Conservation (phyloP, 768 basidiomycete genomes). For the Agaricus blazei region DNA sequence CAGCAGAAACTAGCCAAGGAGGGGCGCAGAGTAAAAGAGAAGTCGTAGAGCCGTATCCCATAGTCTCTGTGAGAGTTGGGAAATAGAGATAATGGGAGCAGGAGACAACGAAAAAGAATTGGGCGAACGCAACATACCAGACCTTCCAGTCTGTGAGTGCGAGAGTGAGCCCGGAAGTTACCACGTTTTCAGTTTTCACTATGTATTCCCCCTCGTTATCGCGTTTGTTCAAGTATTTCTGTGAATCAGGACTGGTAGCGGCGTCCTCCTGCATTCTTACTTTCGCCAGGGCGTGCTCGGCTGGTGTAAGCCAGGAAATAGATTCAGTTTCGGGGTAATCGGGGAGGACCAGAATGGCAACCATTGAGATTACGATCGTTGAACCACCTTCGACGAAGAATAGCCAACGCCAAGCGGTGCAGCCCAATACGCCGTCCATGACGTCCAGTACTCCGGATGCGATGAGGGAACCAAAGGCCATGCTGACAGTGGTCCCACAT, state of each 20-base stretch:
- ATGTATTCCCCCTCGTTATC: not conserved
- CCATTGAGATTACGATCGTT: conserved; percentile 42
- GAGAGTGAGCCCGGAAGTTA: conserved; percentile 39
- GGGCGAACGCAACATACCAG: conserved; percentile 46
- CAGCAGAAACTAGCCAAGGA: conserved; percentile 62
- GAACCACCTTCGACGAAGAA: conserved; percentile 65
- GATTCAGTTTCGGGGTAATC: conserved; percentile 61
- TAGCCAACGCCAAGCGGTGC: conserved; percentile 75
- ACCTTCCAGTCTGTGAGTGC: conserved; percentile 71
- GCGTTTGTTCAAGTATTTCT: too few species aligned
- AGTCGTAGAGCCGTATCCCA: conserved; percentile 59
- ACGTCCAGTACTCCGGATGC: conserved; percentile 68
- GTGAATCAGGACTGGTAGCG: not conserved
- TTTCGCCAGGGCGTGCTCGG: conserved; percentile 54
- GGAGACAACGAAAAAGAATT: conserved; percentile 44
- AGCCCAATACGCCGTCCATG: conserved; percentile 67
- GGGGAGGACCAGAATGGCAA: conserved; percentile 62
- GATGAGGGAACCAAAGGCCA: conserved; percentile 77
- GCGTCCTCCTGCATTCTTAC: conserved; percentile 59
- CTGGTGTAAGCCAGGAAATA: conserved; percentile 47
- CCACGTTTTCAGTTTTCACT: conserved; percentile 9
- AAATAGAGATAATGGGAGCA: conserved; percentile 70
- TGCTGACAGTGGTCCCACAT: conserved; percentile 71
- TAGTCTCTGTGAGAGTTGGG: conserved; percentile 63
- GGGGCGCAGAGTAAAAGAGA: conserved; percentile 52